Conservation (phyloP, 805 yeast species). For the Priceomyces melissophilus region DNA sequence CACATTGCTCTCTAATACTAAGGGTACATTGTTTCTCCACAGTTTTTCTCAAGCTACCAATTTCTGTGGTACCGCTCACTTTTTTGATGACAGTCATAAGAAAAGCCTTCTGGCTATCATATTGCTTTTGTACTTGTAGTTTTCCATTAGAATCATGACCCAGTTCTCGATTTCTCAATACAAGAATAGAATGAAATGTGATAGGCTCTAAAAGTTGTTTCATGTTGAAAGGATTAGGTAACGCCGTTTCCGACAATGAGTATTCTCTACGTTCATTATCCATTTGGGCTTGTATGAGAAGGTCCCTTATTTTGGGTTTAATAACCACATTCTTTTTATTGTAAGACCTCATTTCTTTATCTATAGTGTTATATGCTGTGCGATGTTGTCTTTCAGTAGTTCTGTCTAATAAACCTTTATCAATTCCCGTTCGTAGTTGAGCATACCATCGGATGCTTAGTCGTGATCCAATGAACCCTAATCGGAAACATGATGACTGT, state of each 20-base stretch:
- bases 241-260: background rate
- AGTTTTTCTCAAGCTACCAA: background rate
- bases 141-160: background rate
- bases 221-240: conserved; percentile 4
- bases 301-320: conserved; percentile 9
- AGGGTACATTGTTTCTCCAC: background rate
- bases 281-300: conserved; percentile 8
- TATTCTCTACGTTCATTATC: conserved; percentile 7
- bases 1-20: conserved; percentile 1
- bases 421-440: background rate
- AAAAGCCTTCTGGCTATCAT: conserved; percentile 1
- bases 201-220: conserved; percentile 12
- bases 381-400: conserved; percentile 18
- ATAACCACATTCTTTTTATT: conserved; percentile 6
- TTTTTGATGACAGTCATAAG: conserved; percentile 3
- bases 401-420: conserved; percentile 5
- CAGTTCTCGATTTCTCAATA: conserved; percentile 4
- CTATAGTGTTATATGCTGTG: conserved; percentile 10
- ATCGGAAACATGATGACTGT: too few species aligned
- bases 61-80: background rate
- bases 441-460: background rate
- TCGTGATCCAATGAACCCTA: too few species aligned
- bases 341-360: conserved; percentile 11
- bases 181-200: conserved; percentile 11
- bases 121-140: conserved; percentile 3